Percentiles rank a stretch among this genome's conserved stretches.
These are phyloP conservation scores for Monosporascus sp. DNA, from an alignment of 2,329 filamentous ascomycete species.

Conservation along the genomic window DNA sequence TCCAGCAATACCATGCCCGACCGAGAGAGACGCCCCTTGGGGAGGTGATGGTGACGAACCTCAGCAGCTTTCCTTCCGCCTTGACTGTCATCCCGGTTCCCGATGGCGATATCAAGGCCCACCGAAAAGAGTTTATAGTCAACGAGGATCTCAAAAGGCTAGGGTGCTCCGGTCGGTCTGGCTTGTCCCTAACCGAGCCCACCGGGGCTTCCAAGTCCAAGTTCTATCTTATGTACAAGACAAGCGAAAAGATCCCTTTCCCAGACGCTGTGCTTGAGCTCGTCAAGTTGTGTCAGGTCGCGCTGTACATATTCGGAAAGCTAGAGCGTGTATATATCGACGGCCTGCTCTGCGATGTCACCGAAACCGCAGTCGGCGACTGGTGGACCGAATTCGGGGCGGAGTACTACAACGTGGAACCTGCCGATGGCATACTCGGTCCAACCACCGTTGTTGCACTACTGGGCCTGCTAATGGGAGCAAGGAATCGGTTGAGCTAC, in stretches of 20 bases:
- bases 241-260: constrained; percentile 74
- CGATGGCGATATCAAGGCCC: constrained; percentile 74
- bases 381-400: constrained; percentile 96
- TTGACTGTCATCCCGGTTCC: constrained; percentile 89
- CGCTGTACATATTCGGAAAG: constrained; percentile 81
- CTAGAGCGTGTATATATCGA: constrained; percentile 86
- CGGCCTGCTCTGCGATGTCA: constrained; percentile 86
- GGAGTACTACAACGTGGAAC: constrained; percentile 88
- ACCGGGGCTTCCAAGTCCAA: constrained; percentile 80
- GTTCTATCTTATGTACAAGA: constrained; percentile 85
- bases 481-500: constrained; percentile 81
- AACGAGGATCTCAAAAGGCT: constrained; percentile 92
- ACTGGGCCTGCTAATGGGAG: constrained; percentile 82
- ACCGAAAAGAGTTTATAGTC: constrained; percentile 81
- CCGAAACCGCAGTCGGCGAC: constrained; percentile 81
- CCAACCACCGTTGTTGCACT: constrained; percentile 87
- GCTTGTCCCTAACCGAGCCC: constrained; percentile 73
- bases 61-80: constrained; percentile 86
- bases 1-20: constrained; percentile 79
- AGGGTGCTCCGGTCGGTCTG: constrained; percentile 85
- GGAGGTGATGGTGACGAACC: constrained; percentile 86
- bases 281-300: constrained; percentile 85
- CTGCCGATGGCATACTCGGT: constrained; percentile 85
- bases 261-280: constrained; percentile 78
- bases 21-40: constrained; percentile 77